These are phyloP conservation scores for Yamadazyma aaseri DNA, from an alignment of 1,139 yeast species.

Conservation along the genomic window DNA sequence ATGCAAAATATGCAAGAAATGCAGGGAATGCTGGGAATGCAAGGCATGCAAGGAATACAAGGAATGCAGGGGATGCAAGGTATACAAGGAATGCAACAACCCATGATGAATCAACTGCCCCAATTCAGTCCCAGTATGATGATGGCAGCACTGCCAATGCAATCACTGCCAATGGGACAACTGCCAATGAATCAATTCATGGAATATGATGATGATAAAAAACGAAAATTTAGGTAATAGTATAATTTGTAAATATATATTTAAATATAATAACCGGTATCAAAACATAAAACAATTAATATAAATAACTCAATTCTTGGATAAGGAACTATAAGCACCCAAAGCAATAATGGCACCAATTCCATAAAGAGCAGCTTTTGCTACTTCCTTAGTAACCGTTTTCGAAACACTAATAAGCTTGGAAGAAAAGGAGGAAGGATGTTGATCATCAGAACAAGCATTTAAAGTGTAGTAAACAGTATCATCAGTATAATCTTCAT, in stretches of 20 bases:
- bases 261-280: constrained; percentile 3
- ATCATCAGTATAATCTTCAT: constrained; percentile 9
- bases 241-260: constrained; percentile 1
- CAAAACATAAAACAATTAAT: constrained; percentile 1
- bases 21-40: no score
- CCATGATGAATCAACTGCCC: constrained; percentile 9
- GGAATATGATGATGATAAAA: constrained; percentile 14
- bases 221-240: constrained; percentile 10
- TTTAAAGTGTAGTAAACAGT: constrained; percentile 7
- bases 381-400: constrained; percentile 26
- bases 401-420: neutral
- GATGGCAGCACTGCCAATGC: constrained; percentile 12
- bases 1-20: neutral
- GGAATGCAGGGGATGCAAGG: neutral
- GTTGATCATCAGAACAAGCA: constrained; percentile 7
- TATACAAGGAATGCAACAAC: constrained; percentile 2
- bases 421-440: constrained; percentile 9
- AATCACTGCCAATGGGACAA: constrained; percentile 10
- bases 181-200: constrained; percentile 11
- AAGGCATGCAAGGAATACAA: neutral
- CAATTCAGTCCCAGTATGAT: constrained; percentile 14
- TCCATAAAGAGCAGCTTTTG: constrained; percentile 35
- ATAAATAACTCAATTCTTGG: constrained; percentile 1
- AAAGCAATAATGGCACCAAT: constrained; percentile 38
- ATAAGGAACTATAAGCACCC: constrained; percentile 34